Percentiles rank a stretch among this genome's conserved stretches.
These are phyloP conservation scores for Cairneyella variabilis DNA, from an alignment of 495 filamentous ascomycete species.

Conservation along the genomic window DNA sequence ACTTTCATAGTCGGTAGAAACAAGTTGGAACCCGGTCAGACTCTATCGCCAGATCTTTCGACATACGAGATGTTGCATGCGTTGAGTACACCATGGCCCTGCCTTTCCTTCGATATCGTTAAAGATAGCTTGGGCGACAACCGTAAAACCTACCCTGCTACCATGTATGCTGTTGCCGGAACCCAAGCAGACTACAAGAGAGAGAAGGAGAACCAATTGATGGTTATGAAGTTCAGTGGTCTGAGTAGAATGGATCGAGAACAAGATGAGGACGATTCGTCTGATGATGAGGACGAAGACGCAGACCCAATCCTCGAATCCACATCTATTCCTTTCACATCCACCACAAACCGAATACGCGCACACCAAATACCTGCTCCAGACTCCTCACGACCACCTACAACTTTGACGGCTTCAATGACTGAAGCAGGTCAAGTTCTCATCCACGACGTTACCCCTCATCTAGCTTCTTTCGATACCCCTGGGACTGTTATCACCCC, in stretches of 20 bases:
- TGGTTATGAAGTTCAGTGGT: constrained; percentile 93
- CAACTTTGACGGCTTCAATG: constrained; percentile 86
- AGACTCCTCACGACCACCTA: constrained; percentile 65
- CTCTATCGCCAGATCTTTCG: constrained; percentile 79
- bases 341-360: constrained; percentile 90
- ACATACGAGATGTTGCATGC: constrained; percentile 97
- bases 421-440: constrained; percentile 81
- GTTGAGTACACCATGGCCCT: constrained; percentile 90
- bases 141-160: constrained; percentile 85
- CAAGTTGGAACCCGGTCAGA: constrained; percentile 83
- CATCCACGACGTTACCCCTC: constrained; percentile 88
- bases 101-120: constrained; percentile 91
- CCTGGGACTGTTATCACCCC: constrained; percentile 77
- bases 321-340: constrained; percentile 76
- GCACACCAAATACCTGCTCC: constrained; percentile 68
- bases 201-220: constrained; percentile 81
- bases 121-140: constrained; percentile 85
- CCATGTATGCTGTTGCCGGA: constrained; percentile 88
- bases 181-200: constrained; percentile 79
- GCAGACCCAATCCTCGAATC: constrained; percentile 93
- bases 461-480: constrained; percentile 81
- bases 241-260: constrained; percentile 78
- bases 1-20: constrained; percentile 92
- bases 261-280: constrained; percentile 59
- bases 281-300: constrained; percentile 67